These are phyloP conservation scores for Cyclostephanos tholiformis DNA, from an alignment of 108 stramenopile species.

Conservation along the genomic window DNA sequence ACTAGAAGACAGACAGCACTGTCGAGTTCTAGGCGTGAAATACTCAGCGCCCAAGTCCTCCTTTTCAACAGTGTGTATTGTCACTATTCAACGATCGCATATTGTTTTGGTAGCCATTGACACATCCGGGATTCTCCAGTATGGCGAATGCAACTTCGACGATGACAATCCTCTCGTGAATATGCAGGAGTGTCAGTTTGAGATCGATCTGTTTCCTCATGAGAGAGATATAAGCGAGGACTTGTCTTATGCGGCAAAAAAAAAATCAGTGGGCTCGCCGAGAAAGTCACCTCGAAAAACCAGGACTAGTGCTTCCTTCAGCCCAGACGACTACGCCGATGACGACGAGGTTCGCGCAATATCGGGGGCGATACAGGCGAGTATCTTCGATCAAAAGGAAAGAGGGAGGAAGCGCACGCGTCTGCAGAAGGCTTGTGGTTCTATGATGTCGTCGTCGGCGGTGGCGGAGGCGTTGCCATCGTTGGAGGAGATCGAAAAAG, in stretches of 20 bases:
- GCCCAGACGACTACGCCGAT: conserved; percentile 24
- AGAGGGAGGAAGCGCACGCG: conserved; percentile 20
- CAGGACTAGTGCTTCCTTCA: not conserved
- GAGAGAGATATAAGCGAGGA: conserved; percentile 1
- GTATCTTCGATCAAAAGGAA: conserved; percentile 33
- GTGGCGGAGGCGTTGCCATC: not conserved
- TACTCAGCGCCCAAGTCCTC: conserved; percentile 16
- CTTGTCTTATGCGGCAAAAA: not conserved
- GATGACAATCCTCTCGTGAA: conserved; percentile 16
- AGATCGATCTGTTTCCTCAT: not conserved
- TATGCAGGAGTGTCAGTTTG: conserved; percentile 20
- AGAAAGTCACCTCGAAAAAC: conserved; percentile 10
- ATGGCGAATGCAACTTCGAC: not conserved
- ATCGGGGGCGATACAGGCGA: conserved; percentile 36
- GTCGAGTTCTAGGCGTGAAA: conserved; percentile 9
- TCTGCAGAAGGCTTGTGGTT: conserved; percentile 12
- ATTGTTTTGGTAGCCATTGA: conserved; percentile 29
- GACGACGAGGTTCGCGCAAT: conserved; percentile 47
- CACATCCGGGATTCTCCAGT: conserved; percentile 18
- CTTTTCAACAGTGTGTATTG: conserved; percentile 24
- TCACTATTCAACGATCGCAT: not conserved
- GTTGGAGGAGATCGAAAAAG: not conserved
- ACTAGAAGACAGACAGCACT: not conserved
- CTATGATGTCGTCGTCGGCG: not conserved
- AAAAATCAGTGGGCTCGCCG: conserved; percentile 6